These are phyloP conservation scores for Atalantia buxifolia DNA, from an alignment of 345 rosid genomes.

Conservation along the genomic window DNA sequence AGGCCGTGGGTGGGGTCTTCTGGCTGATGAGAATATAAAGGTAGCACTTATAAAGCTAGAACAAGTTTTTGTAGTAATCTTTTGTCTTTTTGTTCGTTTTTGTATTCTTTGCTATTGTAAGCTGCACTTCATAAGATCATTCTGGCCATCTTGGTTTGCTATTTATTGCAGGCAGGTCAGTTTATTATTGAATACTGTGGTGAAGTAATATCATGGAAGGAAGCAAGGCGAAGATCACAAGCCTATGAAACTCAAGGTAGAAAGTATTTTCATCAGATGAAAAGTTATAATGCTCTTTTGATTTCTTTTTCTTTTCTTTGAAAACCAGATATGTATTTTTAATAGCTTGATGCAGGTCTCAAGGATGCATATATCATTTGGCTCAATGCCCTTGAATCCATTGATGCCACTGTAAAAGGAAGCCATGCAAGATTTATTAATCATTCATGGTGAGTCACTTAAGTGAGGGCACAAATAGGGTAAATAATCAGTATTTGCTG, in stretches of 20 bases:
- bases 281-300: background rate
- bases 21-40: slow-evolving; percentile 79
- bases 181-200: slow-evolving; percentile 96
- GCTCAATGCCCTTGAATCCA: slow-evolving; percentile 74
- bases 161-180: slow-evolving; percentile 60
- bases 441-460: slow-evolving; percentile 84
- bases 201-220: slow-evolving; percentile 95
- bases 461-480: background rate
- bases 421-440: slow-evolving; percentile 94
- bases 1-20: slow-evolving; percentile 91
- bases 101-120: background rate
- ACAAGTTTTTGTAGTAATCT: background rate
- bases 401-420: slow-evolving; percentile 91
- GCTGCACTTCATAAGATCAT: background rate
- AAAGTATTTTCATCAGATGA: slow-evolving; percentile 1
- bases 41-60: slow-evolving; percentile 28
- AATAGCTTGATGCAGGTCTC: slow-evolving; percentile 52
- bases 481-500: background rate
- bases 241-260: slow-evolving; percentile 73
- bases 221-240: slow-evolving; percentile 83
- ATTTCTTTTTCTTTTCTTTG: background rate
- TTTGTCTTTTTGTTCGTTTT: background rate
- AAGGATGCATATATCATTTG: slow-evolving; percentile 93
- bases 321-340: slow-evolving; percentile 2
- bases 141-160: background rate